Base-by-base conservation (phyloP, 2,329 filamentous ascomycete genomes). In the Penicillium oxalicum region DNA sequence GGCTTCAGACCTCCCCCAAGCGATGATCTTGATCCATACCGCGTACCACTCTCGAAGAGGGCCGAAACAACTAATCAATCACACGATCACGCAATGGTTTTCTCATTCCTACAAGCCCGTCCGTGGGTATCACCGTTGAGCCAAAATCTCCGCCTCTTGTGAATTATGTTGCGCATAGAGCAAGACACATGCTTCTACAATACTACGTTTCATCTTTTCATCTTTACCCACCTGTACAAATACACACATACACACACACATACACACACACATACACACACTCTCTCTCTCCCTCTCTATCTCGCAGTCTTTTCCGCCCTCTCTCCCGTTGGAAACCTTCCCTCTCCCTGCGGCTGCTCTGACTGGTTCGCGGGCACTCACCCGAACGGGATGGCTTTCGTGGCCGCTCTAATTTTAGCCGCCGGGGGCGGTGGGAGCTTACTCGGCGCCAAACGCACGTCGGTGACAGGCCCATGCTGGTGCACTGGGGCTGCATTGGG, bases 351-450 rank as follows among this genome's bases (percentile, higher is more conserved):
- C 24, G 24, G 18, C 32, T 27, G n/a, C 26, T 24, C 33, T 34
- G 42, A 27, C 32, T 18, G 11, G 24, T 34, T 29, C 12, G 12
- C 36, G 32, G 42, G 36, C 28, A 34, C 42, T 12, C 9, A 13
- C 35, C 18, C 29, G 40, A 33, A 43, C 42, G 42, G 42, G 35
- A 25, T 45, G 42, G 35, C 34, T 45, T 45, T 27, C 52, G 49
- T 54, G 55, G 29, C 52, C 59, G 61, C 63, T 64, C 65, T 69
- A 69, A 66, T 62, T 69, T 68, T 69, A 69, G 66, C 65, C 63
- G 61, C 61, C 58, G 55, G 55, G 55, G 56, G 54, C 55, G 54
- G 55, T 49, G 50, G 57, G 53, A 54, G 57, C 51, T 55, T 54
- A 61, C 54, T 61, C 57, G 63, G 66, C 66, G 66, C 60, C 63